phyloP scores from a whole-genome alignment of 768 basidiomycete genomes.

The Serendipita sp. region DNA sequence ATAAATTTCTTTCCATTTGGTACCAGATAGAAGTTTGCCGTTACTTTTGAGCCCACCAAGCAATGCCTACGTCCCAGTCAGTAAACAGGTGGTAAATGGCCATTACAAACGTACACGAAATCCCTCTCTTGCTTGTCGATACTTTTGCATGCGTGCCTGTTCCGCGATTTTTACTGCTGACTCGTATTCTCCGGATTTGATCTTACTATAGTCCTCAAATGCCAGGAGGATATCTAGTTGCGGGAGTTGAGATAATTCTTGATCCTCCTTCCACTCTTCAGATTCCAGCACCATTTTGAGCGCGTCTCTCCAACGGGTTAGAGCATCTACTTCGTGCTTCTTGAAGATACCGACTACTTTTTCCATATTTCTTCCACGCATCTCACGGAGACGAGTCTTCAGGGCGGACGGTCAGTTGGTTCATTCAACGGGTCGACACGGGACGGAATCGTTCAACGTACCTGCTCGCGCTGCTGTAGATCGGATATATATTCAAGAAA shows the following conservation, averaged over 20 bases:
- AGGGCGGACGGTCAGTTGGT: not conserved
- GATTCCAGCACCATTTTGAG: slow-evolving; percentile 61
- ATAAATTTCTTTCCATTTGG: slow-evolving; percentile 86
- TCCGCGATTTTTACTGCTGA: slow-evolving; percentile 66
- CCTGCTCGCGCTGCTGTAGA: slow-evolving; percentile 78
- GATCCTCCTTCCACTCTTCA: slow-evolving; percentile 60
- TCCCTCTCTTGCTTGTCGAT: slow-evolving; percentile 79
- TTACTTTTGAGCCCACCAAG: slow-evolving; percentile 50
- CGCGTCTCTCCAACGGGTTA: slow-evolving; percentile 85
- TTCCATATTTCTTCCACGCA: slow-evolving; percentile 61
- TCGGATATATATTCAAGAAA: slow-evolving; percentile 87
- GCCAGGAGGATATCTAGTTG: slow-evolving; percentile 82
- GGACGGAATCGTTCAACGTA: slow-evolving; percentile 24
- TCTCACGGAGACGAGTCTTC: slow-evolving; percentile 64
- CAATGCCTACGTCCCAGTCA: slow-evolving; percentile 32
- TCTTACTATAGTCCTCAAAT: slow-evolving; percentile 86
- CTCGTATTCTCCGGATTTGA: slow-evolving; percentile 81
- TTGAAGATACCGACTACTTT: slow-evolving; percentile 79
- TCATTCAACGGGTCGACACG: slow-evolving; percentile 7
- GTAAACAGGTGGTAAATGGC: not conserved
- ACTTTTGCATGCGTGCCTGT: slow-evolving; percentile 69
- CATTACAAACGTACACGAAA: slow-evolving; percentile 46
- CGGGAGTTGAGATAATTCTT: slow-evolving; percentile 66
- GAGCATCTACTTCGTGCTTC: slow-evolving; percentile 72
- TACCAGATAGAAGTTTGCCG: slow-evolving; percentile 59